Evolutionary conservation across 805 yeast genomes (phyloP), one percentile per base, ranked within the genome.

Genomic region (Kuraishia hungarica): DNA sequence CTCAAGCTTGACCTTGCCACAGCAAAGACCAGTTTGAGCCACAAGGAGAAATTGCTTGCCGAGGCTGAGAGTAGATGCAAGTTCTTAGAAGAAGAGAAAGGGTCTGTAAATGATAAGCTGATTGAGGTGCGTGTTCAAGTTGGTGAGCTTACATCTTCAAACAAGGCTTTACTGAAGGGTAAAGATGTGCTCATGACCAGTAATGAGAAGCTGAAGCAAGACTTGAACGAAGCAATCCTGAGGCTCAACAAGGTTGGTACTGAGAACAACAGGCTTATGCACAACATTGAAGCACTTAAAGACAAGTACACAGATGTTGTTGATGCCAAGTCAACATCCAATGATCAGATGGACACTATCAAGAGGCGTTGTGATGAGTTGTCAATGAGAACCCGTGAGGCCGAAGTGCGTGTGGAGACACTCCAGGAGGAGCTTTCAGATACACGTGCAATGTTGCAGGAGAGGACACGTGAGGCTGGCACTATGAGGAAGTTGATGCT

Each of bases 401-500:
- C 83, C 1, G 77, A 76, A 49, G 75, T 75, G 54, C 78, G 81
- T 58, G 74, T 81, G 22, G 91, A 87, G 55, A 79, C 82, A 1
- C 66, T 92, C 28, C 91, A 88, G 60, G 96, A 90, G 55, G 97
- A 92, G 64, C 70, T 93, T n/a, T 73, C 79, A 11, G 97, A 92
- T 56, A 74, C 88, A 3, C 79, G 89, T 55, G 78, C 81, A 35
- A 74, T 84, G 67, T 69, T 92, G 2, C 94, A 86, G 63, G 97
- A 91, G 63, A 80, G 96, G 57, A 82, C 88, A 0, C 75, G 92
- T 53, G 98, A 93, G 68, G 77, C 89, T 0, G 74, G 84, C 1
- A 83, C 89, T 0, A 80, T 91, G 69, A 77, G 96, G 61, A 74
- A 87, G 56, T 67, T 89, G 46, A 64, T 92, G 28, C 67, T 81